Evolutionary conservation across 176 grass and related monocot species (phyloP).

Genomic region (Hordeum marinum): DNA sequence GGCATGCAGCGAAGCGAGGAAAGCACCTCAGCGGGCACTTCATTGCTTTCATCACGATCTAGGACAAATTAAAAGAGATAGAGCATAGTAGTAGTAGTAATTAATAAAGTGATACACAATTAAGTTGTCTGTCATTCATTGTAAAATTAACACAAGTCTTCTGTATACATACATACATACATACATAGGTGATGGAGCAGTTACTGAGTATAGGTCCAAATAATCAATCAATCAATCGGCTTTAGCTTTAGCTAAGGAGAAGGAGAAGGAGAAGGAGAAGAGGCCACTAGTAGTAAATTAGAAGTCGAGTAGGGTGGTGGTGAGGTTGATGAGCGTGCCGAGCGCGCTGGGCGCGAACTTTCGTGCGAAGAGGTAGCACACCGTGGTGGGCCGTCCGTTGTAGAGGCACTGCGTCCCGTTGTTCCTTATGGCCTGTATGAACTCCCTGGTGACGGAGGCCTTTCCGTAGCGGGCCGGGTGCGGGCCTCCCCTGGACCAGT

Average conservation of each 20-base stretch:
- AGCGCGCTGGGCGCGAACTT: slow-evolving; percentile 66
- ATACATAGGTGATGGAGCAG: not conserved
- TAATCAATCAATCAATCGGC: no score
- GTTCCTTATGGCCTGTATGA: slow-evolving; percentile 43
- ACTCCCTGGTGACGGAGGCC: slow-evolving; percentile 14
- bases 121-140: not conserved
- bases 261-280: not conserved
- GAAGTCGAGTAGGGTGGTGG: slow-evolving; percentile 41
- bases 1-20: no score
- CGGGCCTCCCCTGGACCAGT: slow-evolving; percentile 61
- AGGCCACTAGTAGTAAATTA: not conserved
- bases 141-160: not conserved
- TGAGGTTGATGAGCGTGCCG: slow-evolving; percentile 43
- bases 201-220: not conserved
- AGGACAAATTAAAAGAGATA: no score
- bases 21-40: no score
- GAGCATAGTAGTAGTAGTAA: no score
- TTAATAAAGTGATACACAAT: no score
- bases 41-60: no score
- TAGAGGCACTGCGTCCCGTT: slow-evolving; percentile 46
- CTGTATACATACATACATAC: not conserved
- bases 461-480: slow-evolving; percentile 53
- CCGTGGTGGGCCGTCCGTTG: slow-evolving; percentile 35
- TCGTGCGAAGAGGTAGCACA: slow-evolving; percentile 64
- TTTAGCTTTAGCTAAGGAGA: not conserved